Evolutionary conservation across 768 basidiomycete genomes (phyloP).

Genomic region (Brasilioporus rufonigricans): DNA sequence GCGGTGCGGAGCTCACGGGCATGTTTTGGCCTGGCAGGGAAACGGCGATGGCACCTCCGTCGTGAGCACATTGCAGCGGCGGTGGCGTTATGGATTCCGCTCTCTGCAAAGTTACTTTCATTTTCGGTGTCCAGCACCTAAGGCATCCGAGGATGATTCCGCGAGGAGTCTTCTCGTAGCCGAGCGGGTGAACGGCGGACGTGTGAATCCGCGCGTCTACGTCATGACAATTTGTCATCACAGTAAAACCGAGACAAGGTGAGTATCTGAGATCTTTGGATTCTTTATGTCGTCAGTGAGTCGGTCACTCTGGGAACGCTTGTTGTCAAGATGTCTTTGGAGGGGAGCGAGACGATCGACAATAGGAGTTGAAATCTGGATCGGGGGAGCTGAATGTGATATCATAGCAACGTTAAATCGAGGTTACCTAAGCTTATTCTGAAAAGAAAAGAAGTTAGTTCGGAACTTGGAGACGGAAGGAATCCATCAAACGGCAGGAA

Average conservation of each 20-base stretch:
- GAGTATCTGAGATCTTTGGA: not conserved
- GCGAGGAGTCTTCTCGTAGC: not conserved
- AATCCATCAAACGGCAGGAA: not conserved
- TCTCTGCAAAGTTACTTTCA: not conserved
- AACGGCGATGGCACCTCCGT: no score
- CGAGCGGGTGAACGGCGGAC: not conserved
- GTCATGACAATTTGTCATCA: not conserved
- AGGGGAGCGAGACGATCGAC: not conserved
- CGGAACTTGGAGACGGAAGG: not conserved
- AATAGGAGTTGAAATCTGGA: not conserved
- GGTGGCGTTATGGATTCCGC: not conserved
- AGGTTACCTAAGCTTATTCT: not conserved
- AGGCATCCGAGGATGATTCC: not conserved
- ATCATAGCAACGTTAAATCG: constrained; percentile 5
- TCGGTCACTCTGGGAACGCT: not conserved
- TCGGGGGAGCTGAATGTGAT: not conserved
- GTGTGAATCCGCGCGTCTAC: not conserved
- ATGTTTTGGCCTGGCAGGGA: no score
- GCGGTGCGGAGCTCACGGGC: no score
- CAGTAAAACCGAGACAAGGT: not conserved
- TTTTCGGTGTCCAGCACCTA: not conserved
- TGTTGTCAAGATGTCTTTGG: not conserved
- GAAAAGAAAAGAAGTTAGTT: not conserved
- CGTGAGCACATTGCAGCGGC: not conserved
- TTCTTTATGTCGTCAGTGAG: not conserved